phyloP scores from a whole-genome alignment of 2,329 filamentous ascomycete species.

The Colletotrichum agaves region DNA sequence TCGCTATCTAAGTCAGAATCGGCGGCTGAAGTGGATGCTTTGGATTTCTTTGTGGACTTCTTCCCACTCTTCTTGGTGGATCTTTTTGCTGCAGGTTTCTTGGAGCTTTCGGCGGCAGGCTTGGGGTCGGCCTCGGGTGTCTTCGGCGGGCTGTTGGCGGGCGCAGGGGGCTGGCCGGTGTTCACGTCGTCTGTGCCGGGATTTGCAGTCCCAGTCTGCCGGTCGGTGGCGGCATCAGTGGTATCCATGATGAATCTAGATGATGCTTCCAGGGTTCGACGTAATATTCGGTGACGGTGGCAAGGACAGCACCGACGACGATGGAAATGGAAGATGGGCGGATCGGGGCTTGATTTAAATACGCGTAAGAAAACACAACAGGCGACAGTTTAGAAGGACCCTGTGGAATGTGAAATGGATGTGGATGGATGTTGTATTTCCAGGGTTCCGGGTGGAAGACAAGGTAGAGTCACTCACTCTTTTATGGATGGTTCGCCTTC shows the following conservation, averaged over 20 bases:
- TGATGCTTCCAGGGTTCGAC: background rate
- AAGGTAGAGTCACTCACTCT: no score
- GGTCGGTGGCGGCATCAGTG: background rate
- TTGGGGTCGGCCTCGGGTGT: background rate
- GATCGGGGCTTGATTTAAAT: no score
- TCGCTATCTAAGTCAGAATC: background rate
- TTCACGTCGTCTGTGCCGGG: background rate
- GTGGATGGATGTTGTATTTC: no score
- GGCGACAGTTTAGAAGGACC: no score
- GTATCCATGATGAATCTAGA: background rate
- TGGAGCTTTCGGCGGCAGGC: background rate
- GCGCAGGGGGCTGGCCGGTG: background rate
- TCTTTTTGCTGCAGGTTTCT: background rate
- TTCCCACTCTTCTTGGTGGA: slow-evolving; percentile 1
- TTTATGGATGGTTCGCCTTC: no score
- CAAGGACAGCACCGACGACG: background rate
- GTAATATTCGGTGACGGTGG: background rate
- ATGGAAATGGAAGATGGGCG: background rate
- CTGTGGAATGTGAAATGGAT: no score
- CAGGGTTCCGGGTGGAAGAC: no score
- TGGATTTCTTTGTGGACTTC: slow-evolving; percentile 3
- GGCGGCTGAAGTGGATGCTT: background rate
- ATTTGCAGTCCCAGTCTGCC: background rate
- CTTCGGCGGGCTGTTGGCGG: slow-evolving; percentile 11
- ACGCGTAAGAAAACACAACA: no score